Base-by-base conservation (phyloP, 2,329 filamentous ascomycete genomes). In the Intubia oerlemansii region DNA sequence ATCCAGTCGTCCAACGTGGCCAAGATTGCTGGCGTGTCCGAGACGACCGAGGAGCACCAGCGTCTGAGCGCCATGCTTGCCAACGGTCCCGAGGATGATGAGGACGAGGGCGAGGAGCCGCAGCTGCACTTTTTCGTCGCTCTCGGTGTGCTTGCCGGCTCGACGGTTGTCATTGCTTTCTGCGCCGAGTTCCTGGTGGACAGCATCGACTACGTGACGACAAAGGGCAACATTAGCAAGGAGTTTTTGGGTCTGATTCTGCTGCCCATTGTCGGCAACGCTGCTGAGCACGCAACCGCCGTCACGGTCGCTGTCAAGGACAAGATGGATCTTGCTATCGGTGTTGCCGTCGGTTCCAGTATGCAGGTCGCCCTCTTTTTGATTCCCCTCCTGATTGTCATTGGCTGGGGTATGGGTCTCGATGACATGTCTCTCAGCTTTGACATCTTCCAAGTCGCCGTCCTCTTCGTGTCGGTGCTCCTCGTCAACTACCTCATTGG, bases 401-500 rank as follows among this genome's bases (percentile, higher is more conserved):
- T 84, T 20, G 77, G 77, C 31, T 85, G 78, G 78, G 70, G 68
- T 36, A 69, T 82, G 61, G 63, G 54, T 21, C 48, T 64, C 36
- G 68, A 73, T 35, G 59, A 68, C 2, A 85, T 85, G 79, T 79
- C 71, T 13, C 62, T 91, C 5, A 74, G 74, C 46, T 88, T 92
- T 45, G 80, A 90, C 44, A 71, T 71, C 1, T 93, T 93, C 56
- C 80, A 92, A 52, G 72, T 92, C 10, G 75, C 82, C 14, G 73
- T 77, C 23, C 54, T 91, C 23, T 90, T 91, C 40, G 77, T 88
- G 10, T 71, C 79, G 2, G 78, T 80, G 0, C 66, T 91, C 24
- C 60, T 91, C 19, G 77, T 84, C 33, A 91, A 90, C 45, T 91
- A 90, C 45, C 52, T 91, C 24, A 80, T 90, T 27, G 61, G 73